Percentiles rank a stretch among this genome's conserved stretches.
phyloP scores from a whole-genome alignment of 2,329 filamentous ascomycete species.

The Exophiala sp. region DNA sequence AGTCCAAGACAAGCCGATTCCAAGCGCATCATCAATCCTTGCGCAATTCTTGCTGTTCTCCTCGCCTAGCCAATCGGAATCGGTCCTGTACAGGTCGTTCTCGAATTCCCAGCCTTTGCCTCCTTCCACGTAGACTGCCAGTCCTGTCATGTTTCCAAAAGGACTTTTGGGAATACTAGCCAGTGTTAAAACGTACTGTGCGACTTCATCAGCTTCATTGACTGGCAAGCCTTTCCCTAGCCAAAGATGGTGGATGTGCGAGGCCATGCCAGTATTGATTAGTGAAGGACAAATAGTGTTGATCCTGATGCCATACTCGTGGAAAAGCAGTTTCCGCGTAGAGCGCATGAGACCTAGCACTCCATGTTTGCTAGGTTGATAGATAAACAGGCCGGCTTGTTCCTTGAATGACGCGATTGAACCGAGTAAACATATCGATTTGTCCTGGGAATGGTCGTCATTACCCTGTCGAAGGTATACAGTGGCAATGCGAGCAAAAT shows the following conservation, averaged over 20 bases:
- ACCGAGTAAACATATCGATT: conserved; percentile 42
- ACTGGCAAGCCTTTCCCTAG: conserved; percentile 35
- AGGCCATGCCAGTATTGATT: conserved; percentile 37
- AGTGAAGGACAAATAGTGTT: conserved; percentile 46
- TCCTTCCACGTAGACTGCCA: conserved; percentile 42
- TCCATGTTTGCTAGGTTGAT: conserved; percentile 48
- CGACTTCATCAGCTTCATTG: conserved; percentile 39
- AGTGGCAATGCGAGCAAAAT: conserved; percentile 47
- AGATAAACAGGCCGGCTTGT: conserved; percentile 45
- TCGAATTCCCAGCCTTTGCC: conserved; percentile 44
- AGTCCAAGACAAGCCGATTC: not conserved
- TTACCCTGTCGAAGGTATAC: conserved; percentile 46
- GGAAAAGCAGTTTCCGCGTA: conserved; percentile 31
- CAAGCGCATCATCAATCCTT: not conserved
- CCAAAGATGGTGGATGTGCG: conserved; percentile 37
- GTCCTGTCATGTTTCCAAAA: conserved; percentile 33
- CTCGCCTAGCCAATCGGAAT: conserved; percentile 43
- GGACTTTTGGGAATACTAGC: not conserved
- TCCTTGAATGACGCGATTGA: conserved; percentile 49
- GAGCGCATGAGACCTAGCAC: conserved; percentile 49
- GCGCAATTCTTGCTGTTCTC: conserved; percentile 12
- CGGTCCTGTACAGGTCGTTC: conserved; percentile 37
- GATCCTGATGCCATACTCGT: conserved; percentile 37
- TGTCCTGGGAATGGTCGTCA: conserved; percentile 31
- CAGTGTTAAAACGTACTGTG: conserved; percentile 17